phyloP scores from a whole-genome alignment of 768 basidiomycete genomes.

The Suillus americanus region DNA sequence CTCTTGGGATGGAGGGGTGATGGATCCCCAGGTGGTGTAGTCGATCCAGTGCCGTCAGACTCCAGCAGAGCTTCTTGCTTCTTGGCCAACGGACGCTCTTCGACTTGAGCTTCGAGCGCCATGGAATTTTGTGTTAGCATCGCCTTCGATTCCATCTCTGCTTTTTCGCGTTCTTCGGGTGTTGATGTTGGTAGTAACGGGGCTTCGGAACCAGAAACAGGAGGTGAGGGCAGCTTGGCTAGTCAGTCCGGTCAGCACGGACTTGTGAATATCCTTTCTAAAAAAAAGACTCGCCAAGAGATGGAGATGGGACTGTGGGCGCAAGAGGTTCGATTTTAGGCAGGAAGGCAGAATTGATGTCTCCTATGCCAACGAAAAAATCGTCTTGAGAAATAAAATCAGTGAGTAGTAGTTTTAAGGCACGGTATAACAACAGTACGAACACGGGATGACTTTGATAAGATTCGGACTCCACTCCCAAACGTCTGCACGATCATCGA shows the following conservation, averaged over 20 bases:
- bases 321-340: conserved; percentile 66
- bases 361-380: conserved; percentile 97
- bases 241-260: conserved; percentile 13
- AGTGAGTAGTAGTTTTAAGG: background rate
- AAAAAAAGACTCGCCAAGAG: conserved; percentile 20
- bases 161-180: conserved; percentile 43
- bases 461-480: conserved; percentile 99
- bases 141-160: conserved; percentile 48
- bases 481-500: conserved; percentile 97
- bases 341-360: conserved; percentile 94
- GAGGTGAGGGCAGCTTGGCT: conserved; percentile 19
- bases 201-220: conserved; percentile 15
- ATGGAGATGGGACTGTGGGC: conserved; percentile 22
- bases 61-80: conserved; percentile 78
- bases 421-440: conserved; percentile 23
- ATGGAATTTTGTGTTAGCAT: conserved; percentile 71
- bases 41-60: conserved; percentile 27
- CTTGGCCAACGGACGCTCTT: conserved; percentile 85
- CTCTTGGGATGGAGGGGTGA: conserved; percentile 14
- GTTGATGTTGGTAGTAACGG: conserved; percentile 15
- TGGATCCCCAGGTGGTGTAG: background rate
- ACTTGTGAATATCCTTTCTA: background rate
- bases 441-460: conserved; percentile 95
- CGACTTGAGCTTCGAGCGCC: conserved; percentile 80
- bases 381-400: conserved; percentile 59